phyloP scores from a whole-genome alignment of 2,329 filamentous ascomycete species.

The Stemphylium vesicarium region DNA sequence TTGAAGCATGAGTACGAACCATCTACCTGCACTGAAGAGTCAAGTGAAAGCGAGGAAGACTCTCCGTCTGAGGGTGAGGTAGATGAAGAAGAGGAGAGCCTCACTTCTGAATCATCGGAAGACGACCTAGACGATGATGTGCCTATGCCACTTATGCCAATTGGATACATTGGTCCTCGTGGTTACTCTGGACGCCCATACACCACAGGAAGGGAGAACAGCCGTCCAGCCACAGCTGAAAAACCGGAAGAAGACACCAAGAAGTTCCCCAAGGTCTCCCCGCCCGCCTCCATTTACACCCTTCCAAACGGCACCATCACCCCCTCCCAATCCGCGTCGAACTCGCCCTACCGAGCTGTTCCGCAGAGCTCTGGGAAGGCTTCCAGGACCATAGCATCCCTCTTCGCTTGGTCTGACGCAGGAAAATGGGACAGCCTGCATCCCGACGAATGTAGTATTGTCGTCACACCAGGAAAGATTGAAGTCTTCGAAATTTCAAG shows the following conservation, averaged over 20 bases:
- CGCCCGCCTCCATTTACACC: conserved; percentile 49
- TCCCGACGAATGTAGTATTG: conserved; percentile 67
- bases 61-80: conserved; percentile 52
- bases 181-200: conserved; percentile 22
- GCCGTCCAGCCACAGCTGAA: conserved; percentile 13
- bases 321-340: conserved; percentile 83
- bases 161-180: conserved; percentile 28
- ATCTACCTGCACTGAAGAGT: conserved; percentile 72
- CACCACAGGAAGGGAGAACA: conserved; percentile 17
- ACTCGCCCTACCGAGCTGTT: conserved; percentile 68
- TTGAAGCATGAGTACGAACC: conserved; percentile 97
- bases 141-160: conserved; percentile 47
- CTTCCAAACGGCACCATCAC: conserved; percentile 64
- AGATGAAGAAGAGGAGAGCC: conserved; percentile 55
- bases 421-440: conserved; percentile 67
- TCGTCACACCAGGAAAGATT: conserved; percentile 68
- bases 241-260: conserved; percentile 33
- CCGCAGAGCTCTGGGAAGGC: conserved; percentile 58
- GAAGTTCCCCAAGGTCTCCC: conserved; percentile 53
- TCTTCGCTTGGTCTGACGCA: conserved; percentile 67
- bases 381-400: conserved; percentile 63
- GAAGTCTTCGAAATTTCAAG: conserved; percentile 65
- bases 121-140: conserved; percentile 62
- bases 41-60: conserved; percentile 63
- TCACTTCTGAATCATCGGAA: conserved; percentile 60